These are phyloP conservation scores for Thecamonas trahens DNA, from an alignment of 78 protist species.

Conservation along the genomic window DNA sequence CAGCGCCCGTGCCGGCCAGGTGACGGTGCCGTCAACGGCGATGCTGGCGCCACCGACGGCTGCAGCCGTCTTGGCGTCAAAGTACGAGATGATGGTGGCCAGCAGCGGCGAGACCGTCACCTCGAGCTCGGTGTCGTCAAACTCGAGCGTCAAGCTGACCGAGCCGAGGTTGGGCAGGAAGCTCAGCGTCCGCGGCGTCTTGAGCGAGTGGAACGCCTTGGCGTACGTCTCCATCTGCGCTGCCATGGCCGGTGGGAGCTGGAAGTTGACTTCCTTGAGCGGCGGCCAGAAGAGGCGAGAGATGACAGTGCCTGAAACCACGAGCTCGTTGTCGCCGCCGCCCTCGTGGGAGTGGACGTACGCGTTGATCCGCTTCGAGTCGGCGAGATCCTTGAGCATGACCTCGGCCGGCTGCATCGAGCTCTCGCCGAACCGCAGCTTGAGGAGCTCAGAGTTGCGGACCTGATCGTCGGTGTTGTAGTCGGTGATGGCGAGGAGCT, in stretches of 20 bases:
- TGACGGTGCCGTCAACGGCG: neutral
- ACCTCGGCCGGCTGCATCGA: conserved; percentile 56
- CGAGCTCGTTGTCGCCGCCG: neutral
- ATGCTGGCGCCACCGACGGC: neutral
- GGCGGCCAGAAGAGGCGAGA: conserved; percentile 70
- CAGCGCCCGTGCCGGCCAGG: conserved; percentile 2
- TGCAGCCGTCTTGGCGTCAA: conserved; percentile 2
- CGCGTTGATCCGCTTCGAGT: conserved; percentile 58
- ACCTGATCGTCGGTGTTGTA: conserved; percentile 38
- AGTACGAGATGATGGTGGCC: conserved; percentile 39
- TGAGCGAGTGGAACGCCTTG: conserved; percentile 33
- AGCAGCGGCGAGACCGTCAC: conserved; percentile 46
- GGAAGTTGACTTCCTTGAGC: conserved; percentile 26
- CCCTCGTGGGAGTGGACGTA: too few relatives aligned
- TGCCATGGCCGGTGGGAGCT: conserved; percentile 17
- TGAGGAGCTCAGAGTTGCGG: conserved; percentile 57
- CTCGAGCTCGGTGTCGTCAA: conserved; percentile 13
- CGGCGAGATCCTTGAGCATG: conserved; percentile 72
- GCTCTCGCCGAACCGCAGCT: conserved; percentile 77
- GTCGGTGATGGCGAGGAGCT: conserved; percentile 19
- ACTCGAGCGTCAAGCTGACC: conserved; percentile 45
- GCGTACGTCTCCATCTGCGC: conserved; percentile 21
- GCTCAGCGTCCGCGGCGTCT: conserved; percentile 57
- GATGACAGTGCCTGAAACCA: conserved; percentile 21
- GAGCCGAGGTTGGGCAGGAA: conserved; percentile 60